Base-by-base conservation (phyloP, 345 rosid species). In the Linum usitatissimum region DNA sequence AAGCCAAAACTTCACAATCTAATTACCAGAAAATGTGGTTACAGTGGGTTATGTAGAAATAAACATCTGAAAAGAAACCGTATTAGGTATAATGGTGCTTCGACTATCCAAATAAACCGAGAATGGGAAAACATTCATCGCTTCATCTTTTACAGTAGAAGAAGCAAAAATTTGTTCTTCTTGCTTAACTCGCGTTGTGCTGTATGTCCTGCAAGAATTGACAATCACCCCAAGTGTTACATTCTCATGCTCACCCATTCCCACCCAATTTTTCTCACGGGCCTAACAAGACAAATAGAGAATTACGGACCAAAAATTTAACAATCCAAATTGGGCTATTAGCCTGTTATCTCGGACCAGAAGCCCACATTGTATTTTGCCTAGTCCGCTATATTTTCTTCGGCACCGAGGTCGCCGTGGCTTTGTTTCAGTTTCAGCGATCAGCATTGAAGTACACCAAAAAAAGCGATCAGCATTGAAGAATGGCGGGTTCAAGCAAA, bases 101-200 rank as follows among this genome's bases (percentile, higher is more conserved):
- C n/a, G 10, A 18, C 18, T 23, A 12, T 63, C 64, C 30, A 66
- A 67, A 57, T 66, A 72, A 53, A 63, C 64, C 14, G 75, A 66
- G 23, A 34, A 62, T 57, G 71, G 71, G 3, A 21, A 45, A 60
- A 65, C 69, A 55, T 65, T 66, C 6, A 61, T 61, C 23, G 57
- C 57, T 14, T 60, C 51, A 53, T 59, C 20, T 14, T 18, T 58
- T 17, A 18, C 18, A 61, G 61, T 40, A 20, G 20, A 20, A 40
- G 18, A 15, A 58, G 10, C 18, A 23, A 23, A 23, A 14, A 70
- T 23, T 19, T 60, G 65, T 8, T 55, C 70, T 18, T 65, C 66
- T 45, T 45, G 38, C 70, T 66, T 54, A 18, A 66, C 60, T 66
- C 39, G 51, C 40, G 30, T 21, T 65, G 65, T 51, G 42, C 42